Evolutionary conservation across 352 stramenopile species (phyloP).

Genomic region (Pythium biforme): DNA sequence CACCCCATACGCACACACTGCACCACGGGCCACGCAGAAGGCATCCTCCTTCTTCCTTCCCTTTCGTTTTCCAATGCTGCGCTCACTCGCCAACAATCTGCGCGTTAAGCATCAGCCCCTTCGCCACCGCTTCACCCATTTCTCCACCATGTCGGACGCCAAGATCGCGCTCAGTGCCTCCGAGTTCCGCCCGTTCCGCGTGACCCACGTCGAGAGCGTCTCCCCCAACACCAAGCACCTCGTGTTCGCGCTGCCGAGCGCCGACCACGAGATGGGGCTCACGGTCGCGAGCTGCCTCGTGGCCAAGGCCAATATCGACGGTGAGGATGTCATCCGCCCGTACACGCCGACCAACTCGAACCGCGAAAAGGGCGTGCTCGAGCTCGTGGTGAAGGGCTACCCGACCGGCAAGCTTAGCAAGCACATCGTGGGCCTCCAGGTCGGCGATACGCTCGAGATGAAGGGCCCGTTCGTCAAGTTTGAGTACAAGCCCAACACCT

Average conservation of each 20-base stretch:
- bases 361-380: conserved; percentile 63
- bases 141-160: conserved; percentile 10
- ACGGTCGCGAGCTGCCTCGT: conserved; percentile 61
- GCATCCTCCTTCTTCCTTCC: neutral
- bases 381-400: conserved; percentile 88
- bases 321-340: conserved; percentile 65
- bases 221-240: conserved; percentile 67
- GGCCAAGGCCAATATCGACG: conserved; percentile 54
- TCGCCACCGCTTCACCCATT: neutral
- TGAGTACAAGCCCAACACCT: conserved; percentile 79
- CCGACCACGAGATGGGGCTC: conserved; percentile 66
- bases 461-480: conserved; percentile 90
- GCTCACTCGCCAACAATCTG: conserved; percentile 16
- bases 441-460: conserved; percentile 78
- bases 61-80: neutral
- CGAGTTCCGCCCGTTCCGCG: conserved; percentile 66
- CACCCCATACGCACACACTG: neutral
- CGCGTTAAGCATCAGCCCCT: neutral
- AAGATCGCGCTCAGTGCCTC: conserved; percentile 44
- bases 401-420: conserved; percentile 78
- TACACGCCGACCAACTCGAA: conserved; percentile 87
- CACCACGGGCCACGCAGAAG: neutral
- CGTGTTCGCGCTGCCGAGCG: conserved; percentile 48
- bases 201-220: conserved; percentile 57
- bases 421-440: conserved; percentile 73